Evolutionary conservation across 495 filamentous ascomycete genomes (phyloP).

Genomic region (Oidiodendron maius): DNA sequence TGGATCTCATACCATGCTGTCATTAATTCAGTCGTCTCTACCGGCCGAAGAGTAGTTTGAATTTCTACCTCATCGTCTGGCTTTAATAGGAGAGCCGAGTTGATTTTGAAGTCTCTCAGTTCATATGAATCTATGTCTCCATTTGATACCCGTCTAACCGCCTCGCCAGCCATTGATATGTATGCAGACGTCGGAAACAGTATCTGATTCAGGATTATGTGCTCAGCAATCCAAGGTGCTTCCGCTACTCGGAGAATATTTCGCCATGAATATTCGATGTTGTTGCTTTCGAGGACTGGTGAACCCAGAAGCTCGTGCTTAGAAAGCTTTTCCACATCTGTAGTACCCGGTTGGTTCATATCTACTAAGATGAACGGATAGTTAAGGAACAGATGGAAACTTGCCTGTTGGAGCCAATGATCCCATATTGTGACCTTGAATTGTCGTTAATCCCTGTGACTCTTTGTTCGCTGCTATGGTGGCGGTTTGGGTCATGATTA

Average conservation of each 20-base stretch:
- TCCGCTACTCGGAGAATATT: slow-evolving; percentile 23
- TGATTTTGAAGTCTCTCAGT: slow-evolving; percentile 1
- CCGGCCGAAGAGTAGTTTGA: slow-evolving; percentile 30
- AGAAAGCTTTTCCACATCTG: too few relatives aligned
- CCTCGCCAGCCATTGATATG: slow-evolving; percentile 49
- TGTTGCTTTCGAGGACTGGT: slow-evolving; percentile 15
- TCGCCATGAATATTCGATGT: slow-evolving; percentile 26
- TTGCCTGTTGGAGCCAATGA: too few relatives aligned
- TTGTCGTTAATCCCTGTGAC: too few relatives aligned
- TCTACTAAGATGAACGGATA: too few relatives aligned
- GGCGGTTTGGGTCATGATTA: too few relatives aligned
- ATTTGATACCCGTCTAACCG: slow-evolving; percentile 11
- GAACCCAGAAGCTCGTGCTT: slow-evolving; percentile 31
- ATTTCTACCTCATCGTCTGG: slow-evolving; percentile 27
- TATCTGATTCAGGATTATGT: slow-evolving; percentile 9
- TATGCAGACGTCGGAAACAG: slow-evolving; percentile 34
- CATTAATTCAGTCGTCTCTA: slow-evolving; percentile 30
- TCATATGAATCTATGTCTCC: neutral
- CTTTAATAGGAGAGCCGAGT: slow-evolving; percentile 17
- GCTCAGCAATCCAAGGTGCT: slow-evolving; percentile 18
- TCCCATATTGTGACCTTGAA: too few relatives aligned
- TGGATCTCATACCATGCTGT: slow-evolving; percentile 41
- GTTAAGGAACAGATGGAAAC: too few relatives aligned
- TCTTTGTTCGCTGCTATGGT: too few relatives aligned
- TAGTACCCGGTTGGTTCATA: too few relatives aligned